Base-by-base conservation (phyloP, 805 yeast genomes). In the Diddensiella transvaalensis region DNA sequence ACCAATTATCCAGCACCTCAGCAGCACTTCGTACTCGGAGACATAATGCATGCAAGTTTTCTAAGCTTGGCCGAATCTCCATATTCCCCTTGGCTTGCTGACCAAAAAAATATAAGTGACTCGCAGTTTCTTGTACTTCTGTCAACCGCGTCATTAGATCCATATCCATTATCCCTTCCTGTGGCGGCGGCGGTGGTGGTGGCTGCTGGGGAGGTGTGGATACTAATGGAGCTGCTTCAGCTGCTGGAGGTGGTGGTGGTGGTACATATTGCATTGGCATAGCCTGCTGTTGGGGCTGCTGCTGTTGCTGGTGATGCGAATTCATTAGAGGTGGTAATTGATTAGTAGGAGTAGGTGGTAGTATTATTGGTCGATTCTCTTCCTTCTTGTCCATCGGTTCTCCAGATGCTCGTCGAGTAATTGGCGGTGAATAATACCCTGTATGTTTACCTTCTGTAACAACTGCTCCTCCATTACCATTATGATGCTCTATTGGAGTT, bases 1-100 rank as follows among this genome's bases (percentile, higher is more conserved):
- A 54, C 59, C 59, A 55, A 32, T 43, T 13, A 30, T 56, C 58
- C 10, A 56, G 51, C 18, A 56, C 38, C 33, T 51, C 53, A 6
- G 44, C 44, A 15, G 60, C 51, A 10, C 41, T 29, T 13, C 51
- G 47, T 13, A 48, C 46, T 17, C 60, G 45, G 10, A 38, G 35
- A 24, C 52, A 39, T 40, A 56, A 29, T 3, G 49, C 47, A 22
- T 48, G 53, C 40, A 56, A 29, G 22, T 30, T 42, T 8, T 53
- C 59, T 33, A 53, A 43, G 15, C 40, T 46, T 4, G 54, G 57
- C 2, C 50, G 51, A 4, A n/a, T 21, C 11, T 49, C 53, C 17
- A 51, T 23, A 24, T 40, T 39, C 37, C 42, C 29, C 18, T 42
- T 45, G 22, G 51, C 48, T 8, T 37, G 13, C 3, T 17, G 10